Base-by-base conservation (phyloP, 306 rosid genomes). In the Heteromeles arbutifolia region DNA sequence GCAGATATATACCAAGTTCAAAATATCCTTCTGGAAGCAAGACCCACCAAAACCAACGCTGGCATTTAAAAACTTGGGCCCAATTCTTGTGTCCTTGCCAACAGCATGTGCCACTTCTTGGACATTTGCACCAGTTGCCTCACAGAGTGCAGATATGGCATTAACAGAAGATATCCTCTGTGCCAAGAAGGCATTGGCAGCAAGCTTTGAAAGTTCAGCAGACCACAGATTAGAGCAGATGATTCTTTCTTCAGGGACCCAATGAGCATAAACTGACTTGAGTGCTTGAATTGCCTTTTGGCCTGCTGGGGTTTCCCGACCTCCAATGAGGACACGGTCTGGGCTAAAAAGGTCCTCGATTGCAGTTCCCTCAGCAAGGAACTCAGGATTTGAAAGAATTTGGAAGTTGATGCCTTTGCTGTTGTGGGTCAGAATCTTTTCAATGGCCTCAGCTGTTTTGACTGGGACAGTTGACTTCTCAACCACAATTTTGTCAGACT, bases 21-120 rank as follows among this genome's bases (percentile, higher is more conserved):
- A 73, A 50, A 93, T 93, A 61, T 93, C 98, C 89, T 93, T 93
- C 84, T 93, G 98, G 78, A 93, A 93, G 86, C 98, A 93, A 7
- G 98, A 93, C 37, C 98, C 98, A 24, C 98, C 98, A 62, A 93
- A 93, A 19, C 98, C 98, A 70, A 89, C 98, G 31, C 98, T 93
- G 34, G 98, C 98, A 63, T 89, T 93, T 77, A 93, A 74, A 88
- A 93, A 93, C 76, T 91, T 93, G 0, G 93, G 92, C 32, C 98
- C 98, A 21, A 93, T 86, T 86, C 98, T 89, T 0, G 98, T 84
- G 85, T 93, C 98, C 14, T 84, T 89, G 65, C 98, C 98, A 2
- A 93, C 88, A 2, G 98, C 75, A 78, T 93, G 95, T 0, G 98
- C 83, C 64, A 93, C 98, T 76, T 93, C 86, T 21, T 87, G 67